Base-by-base conservation (phyloP, 306 rosid genomes). In the Cicer chorassanicum region DNA sequence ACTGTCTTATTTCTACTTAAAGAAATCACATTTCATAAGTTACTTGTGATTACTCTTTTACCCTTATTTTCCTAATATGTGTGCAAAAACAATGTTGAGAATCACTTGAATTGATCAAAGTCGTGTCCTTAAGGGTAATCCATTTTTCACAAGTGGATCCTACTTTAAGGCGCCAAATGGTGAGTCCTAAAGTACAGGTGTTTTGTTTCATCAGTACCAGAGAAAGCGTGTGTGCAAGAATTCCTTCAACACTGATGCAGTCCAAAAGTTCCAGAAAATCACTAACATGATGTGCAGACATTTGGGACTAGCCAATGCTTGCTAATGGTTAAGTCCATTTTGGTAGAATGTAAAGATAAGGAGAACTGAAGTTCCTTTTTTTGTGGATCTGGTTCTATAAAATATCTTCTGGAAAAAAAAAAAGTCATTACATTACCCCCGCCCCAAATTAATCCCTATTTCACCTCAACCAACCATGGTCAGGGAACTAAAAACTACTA, bases 11-110 rank as follows among this genome's bases (percentile, higher is more conserved):
- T 38, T 55, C 75, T 13, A 77, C 41, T 68, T 55, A 15, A 55
- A 68, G 61, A 76, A 65, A 54, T 55, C 67, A 55, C 48, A 54
- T 14, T 48, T 29, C 44, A 66, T 43, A 34, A 69, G 46, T 50
- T 45, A 46, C 39, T 48, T 13, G 38, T n/a, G 15, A 15, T 36
- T 36, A 29, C 45, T 34, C 74, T 50, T 68, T 48, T 69, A 5
- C 54, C 74, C 74, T 49, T 34, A 49, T 68, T 68, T 48, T 11
- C 44, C 61, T 14, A 29, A n/a, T 14, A 34, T 68, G 43, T 29
- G 5, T 29, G 8, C 14, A 68, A 49, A 68, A 16, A 49, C 73
- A 29, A 14, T 8, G 21, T 68, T n/a, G 72, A 67, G 42, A 48
- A 46, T 67, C 21, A 29, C 61, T 48, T 68, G 34, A 54, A 29